Conservation (phyloP, 768 basidiomycete genomes). For the Pleurotus eryngii region DNA sequence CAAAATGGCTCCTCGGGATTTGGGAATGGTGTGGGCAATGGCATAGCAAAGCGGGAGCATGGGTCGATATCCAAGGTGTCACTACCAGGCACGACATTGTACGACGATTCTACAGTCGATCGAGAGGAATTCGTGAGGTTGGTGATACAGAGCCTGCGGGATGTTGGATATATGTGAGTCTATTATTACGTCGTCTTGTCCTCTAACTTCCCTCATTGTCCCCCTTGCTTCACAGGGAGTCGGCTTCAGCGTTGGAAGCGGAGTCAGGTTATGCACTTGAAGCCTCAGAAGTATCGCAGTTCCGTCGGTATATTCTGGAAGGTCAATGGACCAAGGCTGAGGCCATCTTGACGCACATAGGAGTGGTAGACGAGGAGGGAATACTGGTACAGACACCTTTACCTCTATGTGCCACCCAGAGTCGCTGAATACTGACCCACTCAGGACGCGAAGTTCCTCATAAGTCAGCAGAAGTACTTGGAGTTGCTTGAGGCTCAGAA, state of each 20-base stretch:
- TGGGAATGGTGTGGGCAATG: constrained; percentile 38
- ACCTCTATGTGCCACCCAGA: not conserved
- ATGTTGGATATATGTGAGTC: constrained; percentile 75
- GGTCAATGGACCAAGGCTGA: constrained; percentile 83
- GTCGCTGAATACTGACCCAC: constrained; percentile 3
- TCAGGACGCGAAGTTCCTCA: constrained; percentile 81
- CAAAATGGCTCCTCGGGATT: constrained; percentile 31
- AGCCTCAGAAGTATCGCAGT: constrained; percentile 69
- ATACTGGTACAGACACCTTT: constrained; percentile 52
- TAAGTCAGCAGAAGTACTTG: constrained; percentile 94
- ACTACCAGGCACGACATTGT: constrained; percentile 70
- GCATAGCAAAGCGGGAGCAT: constrained; percentile 43
- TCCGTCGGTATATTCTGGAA: constrained; percentile 75
- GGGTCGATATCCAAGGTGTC: constrained; percentile 58
- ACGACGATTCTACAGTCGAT: constrained; percentile 75
- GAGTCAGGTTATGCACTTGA: constrained; percentile 93
- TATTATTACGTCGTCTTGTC: constrained; percentile 12
- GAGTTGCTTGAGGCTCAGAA: constrained; percentile 83
- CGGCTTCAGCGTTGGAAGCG: constrained; percentile 83
- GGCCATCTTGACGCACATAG: constrained; percentile 60
- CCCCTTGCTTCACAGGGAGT: constrained; percentile 54
- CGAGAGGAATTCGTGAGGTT: constrained; percentile 90
- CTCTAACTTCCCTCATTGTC: not conserved
- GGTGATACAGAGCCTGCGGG: constrained; percentile 83
- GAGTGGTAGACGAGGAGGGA: constrained; percentile 64